Evolutionary conservation across 805 yeast species (phyloP), one percentile per base, ranked within the genome.

Genomic region (Maudiozyma pseudohumilis): DNA sequence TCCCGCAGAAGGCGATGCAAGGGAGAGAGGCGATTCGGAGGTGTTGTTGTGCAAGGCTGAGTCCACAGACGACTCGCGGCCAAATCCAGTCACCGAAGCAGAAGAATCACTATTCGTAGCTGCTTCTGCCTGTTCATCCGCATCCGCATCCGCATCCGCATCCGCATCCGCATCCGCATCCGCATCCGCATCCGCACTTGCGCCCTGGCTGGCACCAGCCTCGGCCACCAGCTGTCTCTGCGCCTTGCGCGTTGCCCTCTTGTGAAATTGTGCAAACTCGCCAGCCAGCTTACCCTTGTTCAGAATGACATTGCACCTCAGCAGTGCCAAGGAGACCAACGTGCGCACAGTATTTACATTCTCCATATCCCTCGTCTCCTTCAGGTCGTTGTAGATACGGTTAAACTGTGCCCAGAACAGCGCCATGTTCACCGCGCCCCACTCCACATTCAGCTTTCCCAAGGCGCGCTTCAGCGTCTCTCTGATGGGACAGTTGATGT

Each of bases 321-420:
- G 33, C 4, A 56, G 36, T 1, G 56, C 45, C 34, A 53, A 44
- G 1, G 53, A 42, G n/a, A 55, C 44, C 10, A 51, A 41, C 33
- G 51, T 48, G 37, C 47, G 53, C 29, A 40, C 40, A 5, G 44
- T 36, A 16, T 37, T 29, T 12, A 29, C n/a, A 19, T 29, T 17
- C 6, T 29, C 32, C 4, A 29, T 12, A 29, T 29, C 22, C n/a
- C 15, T 11, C 13, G 18, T 29, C 5, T 44, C 36, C 11, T 30
- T 23, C 25, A 30, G 16, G 4, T 21, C 29, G 9, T 33, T 12
- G n/a, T 18, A 34, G 17, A 43, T 34, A 13, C 13, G 28, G 29
- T 42, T 39, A 17, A 51, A 46, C 18, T 45, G 43, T 8, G 18
- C 18, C 52, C 53, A 48, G 34, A 55, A 55, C 30, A 37, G 19